Evolutionary conservation across 1,139 yeast species (phyloP), one percentile per base, ranked within the genome.

Genomic region (Suhomyces terraborum): DNA sequence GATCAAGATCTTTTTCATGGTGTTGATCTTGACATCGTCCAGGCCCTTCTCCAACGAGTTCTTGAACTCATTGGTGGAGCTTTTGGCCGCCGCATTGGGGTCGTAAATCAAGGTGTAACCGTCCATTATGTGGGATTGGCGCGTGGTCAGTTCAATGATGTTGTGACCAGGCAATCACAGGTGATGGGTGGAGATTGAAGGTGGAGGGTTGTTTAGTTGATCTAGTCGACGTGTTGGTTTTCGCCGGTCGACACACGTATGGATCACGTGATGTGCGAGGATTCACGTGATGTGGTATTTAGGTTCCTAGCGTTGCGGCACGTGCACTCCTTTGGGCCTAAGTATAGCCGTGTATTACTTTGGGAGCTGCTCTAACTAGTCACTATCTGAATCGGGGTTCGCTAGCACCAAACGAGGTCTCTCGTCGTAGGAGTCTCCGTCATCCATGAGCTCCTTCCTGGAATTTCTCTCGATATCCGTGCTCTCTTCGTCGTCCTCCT

Each of bases 1-100:
- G 49, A 87, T 80, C 53, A 93, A 75, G 52, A 93, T 85, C 54
- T 80, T 80, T 61, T 87, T 87, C 98, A 93, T 93, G 46, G 96
- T 84, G 42, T 82, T 88, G 50, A 91, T 79, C 67, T 93, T 91
- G 53, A 80, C 82, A 27, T 85, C 95, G 63, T 93, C 98, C 51
- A 80, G 80, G 41, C 96, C 95, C 65, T 87, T 88, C 67, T 93
- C 98, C 56, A 94, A 76, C 52, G 84, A 74, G 42, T 79, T 78
- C 61, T 81, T 85, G 69, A 86, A 84, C 66, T 91, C 96, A 56
- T 78, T 78, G 41, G 79, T 78, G 23, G 95, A 79, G 49, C 84
- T 80, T 63, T 82, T 84, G 52, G 79, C 77, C 46, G 84, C 78
- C 58, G 91, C 77, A 52, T 79, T 77, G 41, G 89, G 87, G 73